Evolutionary conservation across 2,329 filamentous ascomycete genomes (phyloP).

Genomic region (Monilinia fructicola): DNA sequence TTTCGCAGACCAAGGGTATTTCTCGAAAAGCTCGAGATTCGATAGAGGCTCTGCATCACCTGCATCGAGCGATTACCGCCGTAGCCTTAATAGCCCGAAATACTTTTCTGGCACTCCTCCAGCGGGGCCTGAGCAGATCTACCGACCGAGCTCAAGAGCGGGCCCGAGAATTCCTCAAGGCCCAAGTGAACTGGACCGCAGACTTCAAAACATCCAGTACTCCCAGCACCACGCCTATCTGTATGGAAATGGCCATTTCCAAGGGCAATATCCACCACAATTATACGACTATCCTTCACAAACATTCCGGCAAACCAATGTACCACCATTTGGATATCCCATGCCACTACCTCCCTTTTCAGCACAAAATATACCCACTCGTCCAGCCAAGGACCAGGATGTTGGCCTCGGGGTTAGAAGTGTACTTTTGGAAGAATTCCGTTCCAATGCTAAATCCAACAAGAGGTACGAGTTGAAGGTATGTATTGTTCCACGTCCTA

Average conservation of each 20-base stretch:
- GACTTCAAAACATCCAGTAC: constrained; percentile 36
- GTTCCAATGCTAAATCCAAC: constrained; percentile 68
- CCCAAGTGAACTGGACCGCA: constrained; percentile 35
- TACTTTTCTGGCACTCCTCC: constrained; percentile 38
- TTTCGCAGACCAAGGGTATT: constrained; percentile 38
- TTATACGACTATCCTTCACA: constrained; percentile 44
- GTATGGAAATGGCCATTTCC: constrained; percentile 40
- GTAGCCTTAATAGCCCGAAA: constrained; percentile 39
- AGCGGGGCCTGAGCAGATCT: constrained; percentile 35
- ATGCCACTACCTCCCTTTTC: constrained; percentile 38
- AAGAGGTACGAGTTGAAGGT: constrained; percentile 77
- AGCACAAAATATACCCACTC: constrained; percentile 34
- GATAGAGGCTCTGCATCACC: constrained; percentile 38
- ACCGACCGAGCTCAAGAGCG: constrained; percentile 34
- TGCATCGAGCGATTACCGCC: constrained; percentile 40
- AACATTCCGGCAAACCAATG: constrained; percentile 42
- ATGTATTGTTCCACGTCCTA: constrained; percentile 7
- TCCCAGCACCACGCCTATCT: constrained; percentile 41
- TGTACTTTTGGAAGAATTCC: constrained; percentile 75
- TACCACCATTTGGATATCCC: constrained; percentile 41
- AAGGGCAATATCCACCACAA: constrained; percentile 44
- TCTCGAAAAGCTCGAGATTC: constrained; percentile 34
- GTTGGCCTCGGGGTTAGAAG: constrained; percentile 61
- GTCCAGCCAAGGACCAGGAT: constrained; percentile 41
- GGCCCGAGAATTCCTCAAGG: constrained; percentile 36